Conservation (phyloP, 441 rosid genomes). For the Bocquillonia castaneifolia region DNA sequence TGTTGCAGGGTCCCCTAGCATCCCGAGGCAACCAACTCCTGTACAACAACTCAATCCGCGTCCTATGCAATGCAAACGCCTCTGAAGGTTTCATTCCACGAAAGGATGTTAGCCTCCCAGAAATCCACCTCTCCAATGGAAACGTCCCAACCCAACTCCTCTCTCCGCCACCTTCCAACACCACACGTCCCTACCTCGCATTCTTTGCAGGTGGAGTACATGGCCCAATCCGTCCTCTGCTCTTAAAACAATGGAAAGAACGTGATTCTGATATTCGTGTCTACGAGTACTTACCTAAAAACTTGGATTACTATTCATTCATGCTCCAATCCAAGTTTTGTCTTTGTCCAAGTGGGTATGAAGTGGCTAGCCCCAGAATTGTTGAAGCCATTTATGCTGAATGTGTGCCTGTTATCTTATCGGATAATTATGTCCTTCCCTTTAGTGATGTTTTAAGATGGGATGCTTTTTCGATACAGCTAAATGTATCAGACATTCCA, state of each 20-base stretch:
- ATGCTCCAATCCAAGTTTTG: constrained; percentile 79
- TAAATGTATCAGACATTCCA: constrained; percentile 56
- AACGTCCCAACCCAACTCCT: constrained; percentile 40
- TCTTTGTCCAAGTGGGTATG: constrained; percentile 87
- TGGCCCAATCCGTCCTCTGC: constrained; percentile 63
- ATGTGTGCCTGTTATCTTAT: constrained; percentile 82
- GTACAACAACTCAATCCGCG: constrained; percentile 67
- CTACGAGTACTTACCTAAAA: constrained; percentile 61
- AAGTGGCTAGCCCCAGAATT: constrained; percentile 90
- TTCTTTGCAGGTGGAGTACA: constrained; percentile 88
- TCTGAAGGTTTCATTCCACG: constrained; percentile 83
- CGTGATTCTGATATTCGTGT: constrained; percentile 53
- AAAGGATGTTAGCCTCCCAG: constrained; percentile 82
- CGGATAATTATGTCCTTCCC: constrained; percentile 65
- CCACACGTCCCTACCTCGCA: constrained; percentile 47
- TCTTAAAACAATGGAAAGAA: constrained; percentile 65
- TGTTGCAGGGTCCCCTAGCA: constrained; percentile 66
- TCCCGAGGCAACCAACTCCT: constrained; percentile 45
- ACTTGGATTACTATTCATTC: constrained; percentile 50
- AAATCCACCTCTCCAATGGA: constrained; percentile 61
- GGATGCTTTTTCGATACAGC: constrained; percentile 65
- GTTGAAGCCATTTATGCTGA: constrained; percentile 77
- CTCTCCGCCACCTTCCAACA: constrained; percentile 30
- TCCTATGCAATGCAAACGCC: constrained; percentile 79
- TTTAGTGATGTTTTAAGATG: constrained; percentile 79